These are phyloP conservation scores for Herpotrichia juniperi DNA, from an alignment of 2,329 filamentous ascomycete genomes.

Conservation along the genomic window DNA sequence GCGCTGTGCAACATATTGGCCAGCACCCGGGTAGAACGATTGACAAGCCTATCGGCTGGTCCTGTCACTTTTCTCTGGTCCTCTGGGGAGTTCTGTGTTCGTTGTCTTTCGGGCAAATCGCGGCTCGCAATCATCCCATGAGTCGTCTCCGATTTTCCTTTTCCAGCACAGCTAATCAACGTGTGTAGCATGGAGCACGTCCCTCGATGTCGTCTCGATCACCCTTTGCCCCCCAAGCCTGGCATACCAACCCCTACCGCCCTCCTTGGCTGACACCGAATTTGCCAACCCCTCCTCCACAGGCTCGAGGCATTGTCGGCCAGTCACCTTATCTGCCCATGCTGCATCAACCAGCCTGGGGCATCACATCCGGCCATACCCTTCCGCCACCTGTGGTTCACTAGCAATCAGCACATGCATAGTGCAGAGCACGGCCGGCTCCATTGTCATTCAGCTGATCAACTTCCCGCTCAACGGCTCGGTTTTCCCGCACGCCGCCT, in stretches of 20 bases:
- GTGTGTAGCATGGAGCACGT: slow-evolving; percentile 40
- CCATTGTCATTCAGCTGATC: slow-evolving; percentile 47
- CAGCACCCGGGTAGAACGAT: slow-evolving; percentile 21
- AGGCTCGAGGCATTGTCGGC: slow-evolving; percentile 43
- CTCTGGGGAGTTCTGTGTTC: slow-evolving; percentile 21
- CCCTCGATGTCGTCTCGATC: slow-evolving; percentile 32
- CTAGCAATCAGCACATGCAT: slow-evolving; percentile 46
- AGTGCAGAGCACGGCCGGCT: slow-evolving; percentile 43
- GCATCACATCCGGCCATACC: slow-evolving; percentile 44
- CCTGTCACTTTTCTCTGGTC: slow-evolving; percentile 18
- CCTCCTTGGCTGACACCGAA: slow-evolving; percentile 39
- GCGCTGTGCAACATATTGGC: slow-evolving; percentile 33
- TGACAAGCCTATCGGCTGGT: slow-evolving; percentile 27
- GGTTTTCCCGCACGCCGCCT: slow-evolving; percentile 46
- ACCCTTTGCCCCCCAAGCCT: slow-evolving; percentile 30
- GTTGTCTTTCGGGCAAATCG: slow-evolving; percentile 25
- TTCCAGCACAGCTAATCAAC: slow-evolving; percentile 41
- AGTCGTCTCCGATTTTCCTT: slow-evolving; percentile 28
- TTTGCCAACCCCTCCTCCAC: slow-evolving; percentile 33
- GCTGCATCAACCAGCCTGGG: slow-evolving; percentile 47
- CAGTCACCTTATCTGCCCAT: slow-evolving; percentile 57
- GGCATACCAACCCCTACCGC: slow-evolving; percentile 11
- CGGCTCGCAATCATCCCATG: slow-evolving; percentile 26
- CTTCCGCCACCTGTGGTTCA: slow-evolving; percentile 39
- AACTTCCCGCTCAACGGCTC: slow-evolving; percentile 46